Evolutionary conservation across 1,139 yeast species (phyloP).

Genomic region (Magnusiomyces magnusii): DNA sequence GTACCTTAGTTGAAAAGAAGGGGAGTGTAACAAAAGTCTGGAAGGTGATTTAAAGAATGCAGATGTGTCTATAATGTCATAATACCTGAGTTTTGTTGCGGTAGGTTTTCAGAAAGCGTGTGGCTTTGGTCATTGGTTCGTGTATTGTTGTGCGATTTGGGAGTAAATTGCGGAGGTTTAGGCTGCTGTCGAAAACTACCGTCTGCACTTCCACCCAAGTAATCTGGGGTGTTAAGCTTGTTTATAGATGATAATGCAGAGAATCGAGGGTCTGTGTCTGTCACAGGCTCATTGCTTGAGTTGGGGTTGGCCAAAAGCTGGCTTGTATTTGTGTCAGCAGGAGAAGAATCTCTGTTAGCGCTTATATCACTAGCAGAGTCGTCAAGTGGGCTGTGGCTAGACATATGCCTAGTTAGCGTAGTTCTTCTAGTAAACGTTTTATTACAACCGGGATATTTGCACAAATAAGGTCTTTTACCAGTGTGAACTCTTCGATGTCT

Average conservation of each 20-base stretch:
- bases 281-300: not conserved
- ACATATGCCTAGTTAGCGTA: slow-evolving; percentile 58
- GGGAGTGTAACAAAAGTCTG: not conserved
- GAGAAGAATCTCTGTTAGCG: not conserved
- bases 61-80: not conserved
- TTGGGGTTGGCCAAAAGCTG: not conserved
- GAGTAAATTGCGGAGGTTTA: not conserved
- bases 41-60: not conserved
- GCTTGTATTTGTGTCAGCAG: not conserved
- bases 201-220: not conserved
- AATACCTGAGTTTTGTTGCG: not conserved
- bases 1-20: no score
- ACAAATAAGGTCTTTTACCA: slow-evolving; percentile 59
- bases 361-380: not conserved
- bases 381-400: slow-evolving; percentile 39
- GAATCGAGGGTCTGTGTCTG: not conserved
- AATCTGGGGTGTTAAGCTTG: not conserved
- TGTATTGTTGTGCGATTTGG: not conserved
- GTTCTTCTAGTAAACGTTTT: slow-evolving; percentile 62
- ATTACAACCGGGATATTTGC: slow-evolving; percentile 58
- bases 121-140: not conserved
- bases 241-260: not conserved
- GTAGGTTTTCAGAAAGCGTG: not conserved
- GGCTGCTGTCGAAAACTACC: not conserved
- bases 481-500: slow-evolving; percentile 37